Conservation (phyloP, 1,139 yeast genomes). For the Pichia sp. region DNA sequence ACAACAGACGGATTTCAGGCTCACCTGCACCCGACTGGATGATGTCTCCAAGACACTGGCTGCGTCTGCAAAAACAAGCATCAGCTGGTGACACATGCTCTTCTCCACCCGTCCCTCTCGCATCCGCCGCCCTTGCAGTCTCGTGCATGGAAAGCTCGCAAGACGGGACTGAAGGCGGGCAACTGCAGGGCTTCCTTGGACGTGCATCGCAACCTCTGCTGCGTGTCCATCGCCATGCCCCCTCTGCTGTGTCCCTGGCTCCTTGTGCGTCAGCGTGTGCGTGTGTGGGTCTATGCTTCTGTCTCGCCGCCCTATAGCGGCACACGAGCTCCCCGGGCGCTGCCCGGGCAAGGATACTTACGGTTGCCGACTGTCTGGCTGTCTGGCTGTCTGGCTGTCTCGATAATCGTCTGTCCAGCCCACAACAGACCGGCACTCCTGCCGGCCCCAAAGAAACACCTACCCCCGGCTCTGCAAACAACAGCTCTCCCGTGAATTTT, state of each 20-base stretch:
- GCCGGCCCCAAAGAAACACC: background rate
- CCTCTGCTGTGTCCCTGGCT: too few relatives aligned
- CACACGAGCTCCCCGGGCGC: background rate
- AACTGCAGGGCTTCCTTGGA: too few relatives aligned
- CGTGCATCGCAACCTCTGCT: too few relatives aligned
- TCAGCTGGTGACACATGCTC: too few relatives aligned
- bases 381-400: background rate
- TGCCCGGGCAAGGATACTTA: background rate
- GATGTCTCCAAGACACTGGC: background rate
- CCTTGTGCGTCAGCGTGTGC: too few relatives aligned
- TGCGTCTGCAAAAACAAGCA: too few relatives aligned
- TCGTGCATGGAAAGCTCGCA: too few relatives aligned
- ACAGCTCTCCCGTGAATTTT: background rate
- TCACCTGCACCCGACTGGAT: background rate
- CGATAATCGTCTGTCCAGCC: background rate
- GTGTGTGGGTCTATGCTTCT: too few relatives aligned
- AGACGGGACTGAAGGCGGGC: too few relatives aligned
- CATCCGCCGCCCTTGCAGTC: too few relatives aligned
- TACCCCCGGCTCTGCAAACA: background rate
- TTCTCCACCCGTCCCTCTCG: too few relatives aligned
- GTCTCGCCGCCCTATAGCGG: background rate
- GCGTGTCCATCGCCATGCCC: too few relatives aligned
- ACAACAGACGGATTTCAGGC: background rate
- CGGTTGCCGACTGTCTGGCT: background rate
- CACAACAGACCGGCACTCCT: background rate